Base-by-base conservation (phyloP, 176 grass and related monocot species). In the Eragrostis curvula region DNA sequence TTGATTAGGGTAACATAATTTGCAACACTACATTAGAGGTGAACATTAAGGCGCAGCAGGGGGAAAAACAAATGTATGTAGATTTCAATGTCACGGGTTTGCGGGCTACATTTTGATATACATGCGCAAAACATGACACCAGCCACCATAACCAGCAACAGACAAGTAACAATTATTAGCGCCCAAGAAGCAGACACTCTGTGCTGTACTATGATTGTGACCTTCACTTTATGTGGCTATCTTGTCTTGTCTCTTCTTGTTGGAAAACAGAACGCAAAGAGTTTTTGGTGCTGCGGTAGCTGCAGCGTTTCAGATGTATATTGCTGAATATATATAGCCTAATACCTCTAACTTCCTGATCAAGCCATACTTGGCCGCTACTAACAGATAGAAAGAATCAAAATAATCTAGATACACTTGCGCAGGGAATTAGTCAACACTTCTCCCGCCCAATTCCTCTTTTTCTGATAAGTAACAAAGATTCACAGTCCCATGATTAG, bases 121-220 rank as follows among this genome's bases (percentile, higher is more conserved):
- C 10, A n/a, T 74, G 21, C 50, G 68, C 70, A 72, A 47, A 82
- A 62, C 66, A 58, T 57, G 39, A 47, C 42, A 39, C 12, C 56
- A 71, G 25, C 7, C 41, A 60, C 52, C 43, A 40, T 14, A 62
- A 48, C 14, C 59, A 70, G 42, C 67, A 41, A n/a, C 6, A 52
- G 13, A 32, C 49, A 68, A 73, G n/a, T 47, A 28, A 41, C 9
- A 73, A 56, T 14, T 53, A 14, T 64, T 7, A 13, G 43, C 45
- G 70, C 23, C 62, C 40, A 85, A 62, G 17, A 70, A 30, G n/a
- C 20, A 40, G 1, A 45, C 6, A 7, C 21, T 80, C 12, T 68
- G 21, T 27, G 25, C 79, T 63, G 15, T 68, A 80, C 43, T 74
- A 52, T 80, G 21, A 46, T 32, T 12, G 67, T 53, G 13, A 11